Evolutionary conservation across 257 asterid genomes (phyloP).

Genomic region (Primulina huaijiensis): DNA sequence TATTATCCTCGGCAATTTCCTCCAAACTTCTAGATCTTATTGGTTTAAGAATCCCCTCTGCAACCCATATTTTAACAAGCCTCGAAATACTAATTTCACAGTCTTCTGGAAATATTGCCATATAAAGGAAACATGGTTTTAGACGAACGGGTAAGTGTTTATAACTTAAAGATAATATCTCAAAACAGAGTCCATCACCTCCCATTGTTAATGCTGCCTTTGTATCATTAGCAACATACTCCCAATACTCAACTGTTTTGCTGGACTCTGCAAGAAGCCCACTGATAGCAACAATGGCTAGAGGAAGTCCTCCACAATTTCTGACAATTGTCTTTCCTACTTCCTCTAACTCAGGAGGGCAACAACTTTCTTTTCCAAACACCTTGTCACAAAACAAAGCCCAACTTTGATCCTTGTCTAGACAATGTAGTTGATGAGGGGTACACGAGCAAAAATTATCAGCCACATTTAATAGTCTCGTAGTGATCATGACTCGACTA

Average conservation of each 20-base stretch:
- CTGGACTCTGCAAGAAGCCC: neutral
- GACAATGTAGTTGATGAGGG: constrained; percentile 19
- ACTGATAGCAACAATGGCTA: constrained; percentile 9
- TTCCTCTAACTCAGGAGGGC: neutral
- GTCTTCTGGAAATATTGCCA: constrained; percentile 24
- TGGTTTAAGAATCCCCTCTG: constrained; percentile 29
- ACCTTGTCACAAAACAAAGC: constrained; percentile 2
- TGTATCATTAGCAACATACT: neutral
- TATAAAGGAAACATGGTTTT: constrained; percentile 25
- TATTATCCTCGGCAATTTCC: constrained; percentile 24
- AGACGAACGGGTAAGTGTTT: constrained; percentile 29
- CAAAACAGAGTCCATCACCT: neutral
- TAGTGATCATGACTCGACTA: constrained; percentile 24
- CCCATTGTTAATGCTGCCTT: neutral
- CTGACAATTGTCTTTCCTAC: neutral
- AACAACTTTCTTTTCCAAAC: constrained; percentile 1
- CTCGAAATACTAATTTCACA: constrained; percentile 10
- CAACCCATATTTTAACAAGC: constrained; percentile 25
- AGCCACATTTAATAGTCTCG: constrained; percentile 18
- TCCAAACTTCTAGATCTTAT: constrained; percentile 18
- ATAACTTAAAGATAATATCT: constrained; percentile 21
- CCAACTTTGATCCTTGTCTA: constrained; percentile 17
- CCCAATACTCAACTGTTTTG: neutral
- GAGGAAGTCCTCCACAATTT: constrained; percentile 15
- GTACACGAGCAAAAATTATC: neutral